Evolutionary conservation across 2,329 filamentous ascomycete genomes (phyloP), one percentile per base, ranked within the genome.

Genomic region (Talaromyces marneffei): DNA sequence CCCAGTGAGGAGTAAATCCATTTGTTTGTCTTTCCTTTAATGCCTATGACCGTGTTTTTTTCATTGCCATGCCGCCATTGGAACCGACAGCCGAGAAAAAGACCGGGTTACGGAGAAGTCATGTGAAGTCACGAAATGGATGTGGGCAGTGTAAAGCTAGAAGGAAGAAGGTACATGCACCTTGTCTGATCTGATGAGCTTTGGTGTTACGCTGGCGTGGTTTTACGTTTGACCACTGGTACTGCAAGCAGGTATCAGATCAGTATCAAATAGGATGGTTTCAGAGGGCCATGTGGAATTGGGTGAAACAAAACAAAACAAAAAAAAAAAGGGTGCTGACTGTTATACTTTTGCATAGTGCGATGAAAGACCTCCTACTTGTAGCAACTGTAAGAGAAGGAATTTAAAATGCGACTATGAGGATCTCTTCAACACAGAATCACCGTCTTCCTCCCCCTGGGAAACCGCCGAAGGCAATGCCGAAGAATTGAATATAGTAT

Each of bases 321-420:
- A 27, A 31, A 27, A 29, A 20, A 29, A 46, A 8, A 37, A 50
- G 14, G 20, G 46, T 27, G 27, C 56, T 50, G 54, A 55, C 54
- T 16, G 40, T 56, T 39, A n/a, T 35, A 16, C 40, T 57, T 46
- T 60, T 53, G 14, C 20, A 33, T 44, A 62, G 60, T 62, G 60
- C 35, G 60, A 62, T 23, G 60, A 62, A 27, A 62, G 31, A 27
- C 55, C 60, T n/a, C 60, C 60, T n/a, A 27, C 46, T 40, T 62
- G 60, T 53, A 50, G 60, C 55, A 62, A 58, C 37, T 62, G 60
- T 29, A 52, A 50, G 33, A 58, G 29, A 33, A 57, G 60, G 35
- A 56, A 56, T 6, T 23, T 62, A 40, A 59, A 62, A 62, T 62
- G 60, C 23, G 60, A 62, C 44, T 59, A 62, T n/a, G 60, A 52